Base-by-base conservation (phyloP, 331 rosid species). In the Rosa hybrid region DNA sequence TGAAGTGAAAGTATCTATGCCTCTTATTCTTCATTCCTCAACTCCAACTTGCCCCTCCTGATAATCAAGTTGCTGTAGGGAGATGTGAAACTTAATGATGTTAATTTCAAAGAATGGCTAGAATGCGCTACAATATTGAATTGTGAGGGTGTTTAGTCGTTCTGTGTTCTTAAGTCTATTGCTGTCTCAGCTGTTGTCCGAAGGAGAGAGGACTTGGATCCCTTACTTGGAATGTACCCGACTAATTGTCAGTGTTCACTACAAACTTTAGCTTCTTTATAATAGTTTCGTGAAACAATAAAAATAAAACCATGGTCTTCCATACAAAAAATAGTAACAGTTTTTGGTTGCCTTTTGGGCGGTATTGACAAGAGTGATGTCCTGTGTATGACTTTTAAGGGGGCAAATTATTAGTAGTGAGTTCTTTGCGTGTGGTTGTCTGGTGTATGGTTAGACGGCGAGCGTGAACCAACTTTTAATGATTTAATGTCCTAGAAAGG, bases 81-180 rank as follows among this genome's bases (percentile, higher is more conserved):
- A 30, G 64, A 72, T 72, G 5, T 72, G 77, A 42, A 8, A 45
- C 21, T 56, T 74, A 21, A 14, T 38, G 78, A 74, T 14, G 44
- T 30, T 30, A 4, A 21, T n/a, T 8, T 3, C 5, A 60, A 21
- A 23, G 30, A 60, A 9, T 60, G 34, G 38, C 38, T 4, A 64
- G 18, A 27, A 18, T 30, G 1, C 11, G 4, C 1, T 6, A 6
- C 67, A 21, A 0, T 18, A 59, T 59, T 21, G 34, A 59, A 59
- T 9, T 23, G 7, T 12, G 20, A 6, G 6, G 39, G 9, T 27
- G 1, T 4, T 2, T 5, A 13, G 42, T 49, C 54, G 16, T 25
- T 27, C 4, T 64, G 44, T 30, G 6, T 38, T 67, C 45, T 0
- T 7, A 39, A 3, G 23, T 17, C 23, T 13, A 7, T 3, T 67